Percentiles rank a stretch among this genome's conserved stretches.
These are phyloP conservation scores for Aureobasidium sp. DNA, from an alignment of 2,329 filamentous ascomycete genomes.

Conservation along the genomic window DNA sequence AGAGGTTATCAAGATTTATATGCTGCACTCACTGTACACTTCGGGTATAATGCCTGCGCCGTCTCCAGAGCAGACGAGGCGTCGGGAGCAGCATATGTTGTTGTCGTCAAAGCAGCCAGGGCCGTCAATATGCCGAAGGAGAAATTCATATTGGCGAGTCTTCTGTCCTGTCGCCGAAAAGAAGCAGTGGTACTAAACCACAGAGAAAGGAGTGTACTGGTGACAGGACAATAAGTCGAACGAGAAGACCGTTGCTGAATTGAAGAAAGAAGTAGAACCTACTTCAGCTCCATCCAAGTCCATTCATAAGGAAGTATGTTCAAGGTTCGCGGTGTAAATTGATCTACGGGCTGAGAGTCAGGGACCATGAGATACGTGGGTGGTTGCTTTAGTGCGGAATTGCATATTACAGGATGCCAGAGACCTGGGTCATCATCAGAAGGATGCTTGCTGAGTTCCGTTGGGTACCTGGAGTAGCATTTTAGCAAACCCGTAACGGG, in stretches of 20 bases:
- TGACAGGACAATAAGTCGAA: not conserved
- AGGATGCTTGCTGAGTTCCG: not conserved
- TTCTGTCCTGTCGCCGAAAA: not conserved
- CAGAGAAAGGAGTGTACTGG: not conserved
- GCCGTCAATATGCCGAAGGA: not conserved
- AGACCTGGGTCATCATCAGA: not conserved
- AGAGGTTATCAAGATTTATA: not conserved
- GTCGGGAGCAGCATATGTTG: not conserved
- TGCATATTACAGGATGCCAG: not conserved
- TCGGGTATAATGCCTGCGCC: not conserved
- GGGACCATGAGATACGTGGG: not conserved
- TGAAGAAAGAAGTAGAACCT: not conserved
- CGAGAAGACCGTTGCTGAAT: not conserved
- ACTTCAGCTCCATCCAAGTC: not conserved
- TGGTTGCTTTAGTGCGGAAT: not conserved
- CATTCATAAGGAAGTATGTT: not conserved
- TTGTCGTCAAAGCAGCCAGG: not conserved
- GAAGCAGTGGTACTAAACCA: not conserved
- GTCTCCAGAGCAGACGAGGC: not conserved
- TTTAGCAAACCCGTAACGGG: not conserved
- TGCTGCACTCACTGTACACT: not conserved
- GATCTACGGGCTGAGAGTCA: not conserved
- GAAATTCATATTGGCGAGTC: not conserved
- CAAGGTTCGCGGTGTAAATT: not conserved
- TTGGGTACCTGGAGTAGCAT: not conserved